Base-by-base conservation (phyloP, 371 early-diverging fungal genomes). In the Amoeboaphelidium occidentale region DNA sequence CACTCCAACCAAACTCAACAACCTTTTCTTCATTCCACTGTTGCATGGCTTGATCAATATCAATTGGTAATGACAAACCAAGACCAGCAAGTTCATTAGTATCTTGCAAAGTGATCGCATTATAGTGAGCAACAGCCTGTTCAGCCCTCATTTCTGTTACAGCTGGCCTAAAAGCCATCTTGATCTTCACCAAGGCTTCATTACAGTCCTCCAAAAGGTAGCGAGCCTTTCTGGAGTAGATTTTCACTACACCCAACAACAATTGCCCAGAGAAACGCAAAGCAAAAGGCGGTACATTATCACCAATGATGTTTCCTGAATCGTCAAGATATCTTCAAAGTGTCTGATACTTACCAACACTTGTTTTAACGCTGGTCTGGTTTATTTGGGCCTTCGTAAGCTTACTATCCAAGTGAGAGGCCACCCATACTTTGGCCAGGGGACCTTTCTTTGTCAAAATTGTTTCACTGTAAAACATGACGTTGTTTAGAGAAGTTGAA, bases 171-270 rank as follows among this genome's bases (percentile, higher is more conserved):
- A 89, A 92, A 10, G 81, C 84, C 72, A 89, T 65, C 58, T 92
- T 91, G 58, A 96, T 84, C 57, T 89, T 84, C 32, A 86, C 66
- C 25, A 90, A 63, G 0, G 97, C 94, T 52, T 93, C 94, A 58
- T 80, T 84, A 65, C 97, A 96, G 58, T 98, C 98, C 55, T 96
- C 97, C 3, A 94, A 70, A 43, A 98, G 68, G 56, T 96, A 93
- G 43, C 76, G 76, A 2, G 97, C 85, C 66, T 98, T 96, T 47
- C 93, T 75, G 2, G 91, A 90, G 67, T 87, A 91, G 56, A 98
- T 94, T 43, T 82, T 74, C 0, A 81, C 83, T 3, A 98, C 91
- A 50, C 98, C 98, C 2, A 98, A 73, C 27, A 98, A 69, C 27
- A 98, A 71, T 62, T 96, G 97, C 1, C 97, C 97, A 4, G 91